Evolutionary conservation across 2,329 filamentous ascomycete species (phyloP).

Genomic region (Ophiostoma quercus): DNA sequence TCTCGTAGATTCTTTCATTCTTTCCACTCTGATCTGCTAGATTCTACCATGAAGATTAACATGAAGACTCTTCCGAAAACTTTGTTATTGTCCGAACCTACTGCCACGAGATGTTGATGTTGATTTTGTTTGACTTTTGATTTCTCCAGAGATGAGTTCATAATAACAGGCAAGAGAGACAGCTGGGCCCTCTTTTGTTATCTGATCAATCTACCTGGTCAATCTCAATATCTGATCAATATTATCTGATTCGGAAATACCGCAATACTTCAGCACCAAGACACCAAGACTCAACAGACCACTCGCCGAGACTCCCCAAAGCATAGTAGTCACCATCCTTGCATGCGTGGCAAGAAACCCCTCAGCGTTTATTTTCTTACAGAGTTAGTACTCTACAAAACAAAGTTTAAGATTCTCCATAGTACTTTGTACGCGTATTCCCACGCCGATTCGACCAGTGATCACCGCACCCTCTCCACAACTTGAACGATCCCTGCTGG

Average conservation of each 20-base stretch:
- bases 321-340: neutral
- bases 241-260: neutral
- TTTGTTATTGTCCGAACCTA: neutral
- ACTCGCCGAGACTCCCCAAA: neutral
- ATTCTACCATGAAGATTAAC: too few species aligned
- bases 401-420: neutral
- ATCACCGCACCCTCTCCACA: neutral
- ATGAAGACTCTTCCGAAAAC: neutral
- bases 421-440: neutral
- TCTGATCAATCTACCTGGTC: neutral
- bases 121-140: neutral
- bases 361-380: neutral
- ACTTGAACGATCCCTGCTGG: neutral
- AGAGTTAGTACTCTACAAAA: too few species aligned
- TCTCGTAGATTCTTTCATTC: neutral
- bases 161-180: too few species aligned
- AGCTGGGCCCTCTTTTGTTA: slow-evolving; percentile 1
- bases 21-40: neutral
- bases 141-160: too few species aligned
- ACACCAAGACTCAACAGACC: neutral
- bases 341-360: neutral
- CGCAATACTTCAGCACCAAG: neutral
- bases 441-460: neutral
- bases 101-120: neutral
- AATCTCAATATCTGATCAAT: neutral